Base-by-base conservation (phyloP, 208 protist species). In the Endotrypanum monterogeii region DNA sequence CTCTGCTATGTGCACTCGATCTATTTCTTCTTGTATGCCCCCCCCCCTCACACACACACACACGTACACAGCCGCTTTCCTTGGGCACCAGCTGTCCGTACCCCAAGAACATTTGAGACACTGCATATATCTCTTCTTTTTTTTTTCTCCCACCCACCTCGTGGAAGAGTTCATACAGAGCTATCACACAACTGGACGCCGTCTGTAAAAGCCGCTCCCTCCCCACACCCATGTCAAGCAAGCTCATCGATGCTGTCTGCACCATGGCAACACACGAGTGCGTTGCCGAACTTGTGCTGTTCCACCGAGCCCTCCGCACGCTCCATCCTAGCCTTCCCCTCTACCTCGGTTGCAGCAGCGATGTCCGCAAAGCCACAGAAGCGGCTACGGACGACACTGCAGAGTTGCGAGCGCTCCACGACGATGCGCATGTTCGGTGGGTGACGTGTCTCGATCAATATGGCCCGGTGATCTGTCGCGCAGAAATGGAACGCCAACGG, bases 241-340 rank as follows among this genome's bases (percentile, higher is more conserved):
- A 78, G 52, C 32, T 44, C 56, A 89, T 94, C 68, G 58, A 83
- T 58, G 85, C 76, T 37, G 79, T 94, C 28, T 93, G 84, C 72
- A 94, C 92, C 11, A 94, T 96, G 88, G 92, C 83, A 14, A 96
- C 92, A 16, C 68, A 67, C 30, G 92, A 96, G 85, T 96, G 92
- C 72, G 78, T 76, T n/a, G 76, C 86, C 20, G 92, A 96, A 74
- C 82, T 96, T 46, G 52, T 48, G 14, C 79, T 96, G 25, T 96
- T 92, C 61, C 79, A 94, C 14, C 75, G 74, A 18, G 87, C 83
- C 25, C 79, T 96, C 23, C 82, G 92, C 25, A 62, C 66, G 4
- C 81, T 89, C 52, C 89, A 96, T 56, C 89, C 89, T 1, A 51
- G 58, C 1, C 41, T 93, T 14, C 86, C 85, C 0, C 62, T 94